Percentiles rank a stretch among this genome's conserved stretches.
Conservation (phyloP, 306 rosid species). For the Arachis hypogaea region DNA sequence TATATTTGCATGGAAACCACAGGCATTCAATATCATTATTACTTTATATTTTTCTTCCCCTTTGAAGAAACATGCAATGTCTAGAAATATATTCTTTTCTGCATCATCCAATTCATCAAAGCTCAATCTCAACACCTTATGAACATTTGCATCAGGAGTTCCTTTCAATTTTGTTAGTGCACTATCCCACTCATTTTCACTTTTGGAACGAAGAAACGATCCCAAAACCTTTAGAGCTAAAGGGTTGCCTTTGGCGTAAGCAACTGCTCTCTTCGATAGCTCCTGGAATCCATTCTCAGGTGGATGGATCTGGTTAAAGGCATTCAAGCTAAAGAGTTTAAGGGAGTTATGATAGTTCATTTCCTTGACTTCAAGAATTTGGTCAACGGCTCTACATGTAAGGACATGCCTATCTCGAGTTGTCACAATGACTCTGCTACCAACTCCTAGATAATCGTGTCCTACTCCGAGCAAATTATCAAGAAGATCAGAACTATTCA, state of each 20-base stretch:
- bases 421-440: background rate
- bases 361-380: background rate
- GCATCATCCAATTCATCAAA: background rate
- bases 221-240: background rate
- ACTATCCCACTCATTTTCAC: constrained; percentile 16
- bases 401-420: background rate
- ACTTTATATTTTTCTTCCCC: background rate
- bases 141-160: background rate
- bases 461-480: background rate
- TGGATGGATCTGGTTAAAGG: background rate
- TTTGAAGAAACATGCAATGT: constrained; percentile 1
- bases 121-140: background rate
- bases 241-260: background rate
- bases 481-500: background rate
- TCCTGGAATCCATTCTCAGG: background rate
- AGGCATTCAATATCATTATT: background rate
- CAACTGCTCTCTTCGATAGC: background rate
- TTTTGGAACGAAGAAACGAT: background rate
- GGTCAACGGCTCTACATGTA: background rate
- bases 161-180: background rate
- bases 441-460: background rate
- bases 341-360: background rate
- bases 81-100: background rate
- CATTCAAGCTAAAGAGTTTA: background rate
- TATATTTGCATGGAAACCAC: background rate